Conservation (phyloP, 495 filamentous ascomycete genomes). For the Aspergillus asperescens region DNA sequence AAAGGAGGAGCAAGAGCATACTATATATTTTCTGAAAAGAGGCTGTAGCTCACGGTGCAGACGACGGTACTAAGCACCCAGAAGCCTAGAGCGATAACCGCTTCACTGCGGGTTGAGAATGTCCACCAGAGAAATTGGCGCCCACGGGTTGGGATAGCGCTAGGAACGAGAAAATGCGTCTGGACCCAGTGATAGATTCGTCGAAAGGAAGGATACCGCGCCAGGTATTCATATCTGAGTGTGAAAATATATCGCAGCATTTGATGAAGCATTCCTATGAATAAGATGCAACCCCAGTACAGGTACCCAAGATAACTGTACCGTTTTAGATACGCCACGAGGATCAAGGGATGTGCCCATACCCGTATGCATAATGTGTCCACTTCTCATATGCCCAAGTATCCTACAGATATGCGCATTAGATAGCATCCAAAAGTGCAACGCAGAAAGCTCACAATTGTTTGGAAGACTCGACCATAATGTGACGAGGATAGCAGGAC, state of each 20-base stretch:
- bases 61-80: constrained; percentile 38
- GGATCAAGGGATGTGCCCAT: not conserved
- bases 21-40: constrained; percentile 37
- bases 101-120: constrained; percentile 39
- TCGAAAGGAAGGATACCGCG: not conserved
- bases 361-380: constrained; percentile 38
- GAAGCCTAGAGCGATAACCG: constrained; percentile 33
- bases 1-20: constrained; percentile 16
- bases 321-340: not conserved
- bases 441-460: constrained; percentile 24
- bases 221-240: not conserved
- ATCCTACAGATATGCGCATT: constrained; percentile 20
- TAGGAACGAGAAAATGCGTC: constrained; percentile 33
- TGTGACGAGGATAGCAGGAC: constrained; percentile 30
- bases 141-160: constrained; percentile 25
- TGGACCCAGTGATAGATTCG: constrained; percentile 23
- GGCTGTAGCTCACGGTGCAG: constrained; percentile 33
- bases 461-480: constrained; percentile 30
- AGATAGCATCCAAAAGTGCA: not conserved
- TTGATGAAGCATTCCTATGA: constrained; percentile 24
- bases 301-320: constrained; percentile 23
- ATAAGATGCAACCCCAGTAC: constrained; percentile 31
- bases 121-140: constrained; percentile 31
- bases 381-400: constrained; percentile 34
- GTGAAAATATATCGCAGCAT: constrained; percentile 12